Base-by-base conservation (phyloP, 1,139 yeast genomes). In the Taphrina deformans region DNA sequence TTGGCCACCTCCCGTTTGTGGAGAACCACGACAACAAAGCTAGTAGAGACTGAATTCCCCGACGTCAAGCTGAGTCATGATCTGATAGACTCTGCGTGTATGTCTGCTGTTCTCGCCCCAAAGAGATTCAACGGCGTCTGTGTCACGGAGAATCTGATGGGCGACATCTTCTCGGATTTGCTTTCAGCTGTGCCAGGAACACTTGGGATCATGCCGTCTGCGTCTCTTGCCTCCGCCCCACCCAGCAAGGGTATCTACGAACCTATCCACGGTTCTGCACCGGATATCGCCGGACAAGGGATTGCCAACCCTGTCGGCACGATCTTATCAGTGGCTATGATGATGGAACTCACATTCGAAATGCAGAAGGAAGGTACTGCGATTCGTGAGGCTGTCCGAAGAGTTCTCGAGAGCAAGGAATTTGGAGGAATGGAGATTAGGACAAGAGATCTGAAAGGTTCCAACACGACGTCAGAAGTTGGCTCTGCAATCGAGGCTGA, bases 251-350 rank as follows among this genome's bases (percentile, higher is more conserved):
- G 99, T 68, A 82, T 93, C 69, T 93, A 93, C 76, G 99, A 93
- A 79, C 99, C 99, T 70, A 92, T 98, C 75, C 99, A 93, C 76
- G 99, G 99, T 56, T 88, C 97, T 51, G 99, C 99, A 29, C 99
- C 99, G 52, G 99, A 93, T 77, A 83, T 93, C 74, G 87, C 87
- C 63, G 67, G 67, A 14, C 80, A 79, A 68, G 89, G 90, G 75
- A 88, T 89, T 79, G 99, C 91, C 66, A 93, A 93, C 78, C 99
- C 99, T 65, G 78, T 89, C 67, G 96, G 96, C 58, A 89, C 97
- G 33, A 92, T 93, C 72, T 82, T 93, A 73, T 91, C 97, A 18
- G 96, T 88, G 10, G 98, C 98, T 40, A 88, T 93, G 96, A 92
- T 93, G 98, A 83, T 93, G 79, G 85, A 95, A 74, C 84, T 93